A percentile compares a stretch with the other conserved stretches of the same genome.
Conservation (phyloP, 768 basidiomycete genomes). For the Boletus sp. region DNA sequence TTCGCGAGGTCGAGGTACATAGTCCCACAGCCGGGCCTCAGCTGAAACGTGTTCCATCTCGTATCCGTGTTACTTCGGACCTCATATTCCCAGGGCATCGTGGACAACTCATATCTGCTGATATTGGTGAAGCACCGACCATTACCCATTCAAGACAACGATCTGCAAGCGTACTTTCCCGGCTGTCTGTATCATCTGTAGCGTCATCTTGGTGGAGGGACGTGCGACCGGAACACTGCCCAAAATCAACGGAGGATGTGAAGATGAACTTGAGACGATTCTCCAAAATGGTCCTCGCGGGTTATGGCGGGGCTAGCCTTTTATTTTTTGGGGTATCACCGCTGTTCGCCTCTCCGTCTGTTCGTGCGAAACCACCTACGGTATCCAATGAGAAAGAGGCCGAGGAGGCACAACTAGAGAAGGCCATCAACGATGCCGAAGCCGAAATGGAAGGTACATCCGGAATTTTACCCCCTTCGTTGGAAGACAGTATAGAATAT, state of each 20-base stretch:
- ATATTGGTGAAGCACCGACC: constrained; percentile 63
- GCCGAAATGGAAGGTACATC: constrained; percentile 47
- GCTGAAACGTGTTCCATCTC: constrained; percentile 41
- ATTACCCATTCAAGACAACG: constrained; percentile 30
- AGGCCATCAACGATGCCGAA: constrained; percentile 69
- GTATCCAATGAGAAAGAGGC: constrained; percentile 40
- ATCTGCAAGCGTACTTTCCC: constrained; percentile 26
- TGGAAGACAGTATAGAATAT: constrained; percentile 38
- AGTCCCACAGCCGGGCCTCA: constrained; percentile 36
- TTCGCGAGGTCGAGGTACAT: constrained; percentile 64
- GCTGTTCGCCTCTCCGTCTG: constrained; percentile 24
- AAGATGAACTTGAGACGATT: constrained; percentile 71
- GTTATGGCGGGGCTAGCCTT: constrained; percentile 79
- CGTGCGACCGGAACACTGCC: constrained; percentile 17
- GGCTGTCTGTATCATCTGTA: constrained; percentile 27
- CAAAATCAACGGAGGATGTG: constrained; percentile 45
- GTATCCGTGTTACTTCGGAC: constrained; percentile 70
- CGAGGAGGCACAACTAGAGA: constrained; percentile 61
- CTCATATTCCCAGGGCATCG: constrained; percentile 61
- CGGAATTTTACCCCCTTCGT: constrained; percentile 29
- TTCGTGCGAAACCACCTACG: constrained; percentile 25
- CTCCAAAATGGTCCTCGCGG: constrained; percentile 79
- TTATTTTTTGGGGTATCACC: constrained; percentile 73
- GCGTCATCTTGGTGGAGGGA: constrained; percentile 26
- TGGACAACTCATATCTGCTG: constrained; percentile 76